Evolutionary conservation across 2,329 filamentous ascomycete genomes (phyloP).

Genomic region (Fusarium praegraminearum): DNA sequence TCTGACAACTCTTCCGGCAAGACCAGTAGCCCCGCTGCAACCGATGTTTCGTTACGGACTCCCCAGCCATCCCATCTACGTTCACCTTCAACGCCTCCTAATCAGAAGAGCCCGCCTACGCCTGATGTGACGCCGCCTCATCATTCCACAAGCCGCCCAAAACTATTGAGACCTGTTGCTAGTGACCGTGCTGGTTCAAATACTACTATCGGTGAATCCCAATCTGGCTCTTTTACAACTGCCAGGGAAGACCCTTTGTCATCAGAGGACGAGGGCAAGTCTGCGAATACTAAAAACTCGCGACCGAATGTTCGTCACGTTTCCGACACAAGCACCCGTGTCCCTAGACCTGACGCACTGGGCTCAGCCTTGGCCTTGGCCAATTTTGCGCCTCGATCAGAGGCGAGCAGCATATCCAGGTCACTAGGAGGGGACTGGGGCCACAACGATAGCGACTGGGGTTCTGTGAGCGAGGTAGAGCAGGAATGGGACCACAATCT

Average conservation of each 20-base stretch:
- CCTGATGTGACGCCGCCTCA: constrained; percentile 81
- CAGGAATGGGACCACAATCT: constrained; percentile 68
- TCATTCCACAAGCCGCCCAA: constrained; percentile 59
- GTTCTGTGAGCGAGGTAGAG: constrained; percentile 60
- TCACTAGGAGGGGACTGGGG: constrained; percentile 61
- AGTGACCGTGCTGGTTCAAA: constrained; percentile 65
- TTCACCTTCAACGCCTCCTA: constrained; percentile 70
- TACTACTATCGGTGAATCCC: constrained; percentile 69
- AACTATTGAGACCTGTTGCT: constrained; percentile 59
- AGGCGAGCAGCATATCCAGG: constrained; percentile 57
- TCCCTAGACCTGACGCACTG: constrained; percentile 51
- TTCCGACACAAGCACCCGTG: constrained; percentile 43
- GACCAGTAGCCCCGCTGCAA: constrained; percentile 57
- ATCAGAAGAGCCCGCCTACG: constrained; percentile 76
- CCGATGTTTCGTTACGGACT: constrained; percentile 55
- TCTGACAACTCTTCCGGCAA: constrained; percentile 63
- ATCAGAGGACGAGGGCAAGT: constrained; percentile 69
- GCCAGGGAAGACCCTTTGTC: constrained; percentile 73
- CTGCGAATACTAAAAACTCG: constrained; percentile 58
- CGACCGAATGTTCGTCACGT: constrained; percentile 59
- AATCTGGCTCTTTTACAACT: constrained; percentile 78
- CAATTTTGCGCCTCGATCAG: constrained; percentile 56
- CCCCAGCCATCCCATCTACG: constrained; percentile 54
- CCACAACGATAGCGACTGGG: constrained; percentile 70
- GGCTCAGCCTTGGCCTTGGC: constrained; percentile 61